Conservation (phyloP, 2,329 filamentous ascomycete genomes). For the Pseudogymnoascus verrucosus region DNA sequence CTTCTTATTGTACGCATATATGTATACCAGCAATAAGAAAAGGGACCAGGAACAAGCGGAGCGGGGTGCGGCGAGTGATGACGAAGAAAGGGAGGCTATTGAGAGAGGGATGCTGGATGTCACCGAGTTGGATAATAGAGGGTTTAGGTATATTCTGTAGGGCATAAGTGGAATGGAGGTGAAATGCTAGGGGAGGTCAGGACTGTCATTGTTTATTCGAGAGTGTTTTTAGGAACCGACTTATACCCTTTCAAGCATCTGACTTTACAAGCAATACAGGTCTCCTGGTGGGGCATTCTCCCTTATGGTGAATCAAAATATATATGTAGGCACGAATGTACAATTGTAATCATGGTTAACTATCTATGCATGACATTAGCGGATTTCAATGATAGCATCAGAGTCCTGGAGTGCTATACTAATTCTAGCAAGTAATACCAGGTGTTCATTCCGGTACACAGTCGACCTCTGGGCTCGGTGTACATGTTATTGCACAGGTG, state of each 20-base stretch:
- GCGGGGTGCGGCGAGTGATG: constrained; percentile 23
- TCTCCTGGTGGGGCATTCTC: too few species aligned
- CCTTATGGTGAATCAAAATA: too few species aligned
- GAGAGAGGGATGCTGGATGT: constrained; percentile 48
- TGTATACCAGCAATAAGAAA: constrained; percentile 46
- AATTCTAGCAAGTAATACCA: too few species aligned
- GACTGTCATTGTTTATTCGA: neutral
- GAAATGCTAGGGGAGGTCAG: neutral
- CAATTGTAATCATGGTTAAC: too few species aligned
- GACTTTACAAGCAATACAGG: neutral
- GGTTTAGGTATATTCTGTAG: constrained; percentile 43
- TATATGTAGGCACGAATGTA: too few species aligned
- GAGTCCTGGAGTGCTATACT: too few species aligned
- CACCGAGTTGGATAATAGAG: constrained; percentile 48
- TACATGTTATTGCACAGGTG: neutral
- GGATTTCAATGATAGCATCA: too few species aligned
- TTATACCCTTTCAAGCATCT: neutral
- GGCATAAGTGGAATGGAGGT: neutral
- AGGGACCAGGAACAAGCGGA: constrained; percentile 38
- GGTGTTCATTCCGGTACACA: too few species aligned
- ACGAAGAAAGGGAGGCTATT: constrained; percentile 42
- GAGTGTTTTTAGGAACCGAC: neutral
- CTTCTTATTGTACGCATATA: constrained; percentile 44
- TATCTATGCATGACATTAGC: too few species aligned
- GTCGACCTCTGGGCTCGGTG: neutral